phyloP scores from a whole-genome alignment of 331 rosid species.

The Acacia pycnantha region DNA sequence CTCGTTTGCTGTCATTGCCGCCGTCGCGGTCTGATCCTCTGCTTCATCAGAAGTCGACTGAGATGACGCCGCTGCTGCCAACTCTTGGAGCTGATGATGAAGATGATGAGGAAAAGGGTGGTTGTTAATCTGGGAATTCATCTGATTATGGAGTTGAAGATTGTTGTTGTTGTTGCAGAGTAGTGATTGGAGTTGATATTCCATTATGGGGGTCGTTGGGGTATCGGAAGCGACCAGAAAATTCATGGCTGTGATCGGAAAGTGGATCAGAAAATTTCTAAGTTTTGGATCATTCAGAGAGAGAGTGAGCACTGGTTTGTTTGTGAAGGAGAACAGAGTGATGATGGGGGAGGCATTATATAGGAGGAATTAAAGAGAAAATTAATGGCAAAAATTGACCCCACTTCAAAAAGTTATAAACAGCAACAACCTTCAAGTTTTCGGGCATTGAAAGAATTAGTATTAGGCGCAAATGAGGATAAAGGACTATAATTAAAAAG shows the following conservation, averaged over 20 bases:
- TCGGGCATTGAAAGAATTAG: too few species aligned
- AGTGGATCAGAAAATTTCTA: not conserved
- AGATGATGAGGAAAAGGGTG: not conserved
- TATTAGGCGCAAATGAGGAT: too few species aligned
- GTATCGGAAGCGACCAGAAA: constrained; percentile 55
- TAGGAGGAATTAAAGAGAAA: constrained; percentile 38
- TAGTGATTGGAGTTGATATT: not conserved
- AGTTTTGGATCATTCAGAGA: not conserved
- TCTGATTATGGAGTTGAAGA: constrained; percentile 27
- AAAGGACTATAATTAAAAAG: too few species aligned
- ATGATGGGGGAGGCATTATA: constrained; percentile 47
- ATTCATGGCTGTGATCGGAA: constrained; percentile 45
- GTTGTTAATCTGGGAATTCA: too few species aligned
- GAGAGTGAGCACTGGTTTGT: not conserved
- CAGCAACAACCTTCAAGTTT: not conserved
- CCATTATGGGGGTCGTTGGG: not conserved
- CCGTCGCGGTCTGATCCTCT: constrained; percentile 47
- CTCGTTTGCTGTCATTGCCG: constrained; percentile 43
- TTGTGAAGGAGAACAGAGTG: not conserved
- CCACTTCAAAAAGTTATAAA: constrained; percentile 24
- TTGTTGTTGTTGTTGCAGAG: not conserved
- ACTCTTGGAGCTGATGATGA: constrained; percentile 40
- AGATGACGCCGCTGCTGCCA: constrained; percentile 25
- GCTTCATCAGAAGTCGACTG: constrained; percentile 91
- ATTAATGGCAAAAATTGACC: constrained; percentile 28